Percentiles rank a stretch among this genome's conserved stretches.
Conservation (phyloP, 2,329 filamentous ascomycete species). For the Penicillium nordicum region DNA sequence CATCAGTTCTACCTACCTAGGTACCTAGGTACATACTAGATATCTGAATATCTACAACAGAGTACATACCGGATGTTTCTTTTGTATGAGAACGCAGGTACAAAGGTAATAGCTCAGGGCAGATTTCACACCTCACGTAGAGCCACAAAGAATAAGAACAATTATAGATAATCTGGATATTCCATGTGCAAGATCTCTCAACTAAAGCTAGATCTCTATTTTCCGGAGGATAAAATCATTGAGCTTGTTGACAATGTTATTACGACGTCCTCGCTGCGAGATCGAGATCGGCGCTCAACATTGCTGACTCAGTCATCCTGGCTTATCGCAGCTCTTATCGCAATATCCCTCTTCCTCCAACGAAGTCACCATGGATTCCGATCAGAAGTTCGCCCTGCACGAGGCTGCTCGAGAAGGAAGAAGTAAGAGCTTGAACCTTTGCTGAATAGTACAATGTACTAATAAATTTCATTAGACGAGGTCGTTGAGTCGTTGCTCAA, state of each 20-base stretch:
- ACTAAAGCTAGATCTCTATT: not conserved
- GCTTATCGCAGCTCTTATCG: slow-evolving; percentile 28
- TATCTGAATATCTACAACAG: too few species aligned
- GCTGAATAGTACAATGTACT: slow-evolving; percentile 16
- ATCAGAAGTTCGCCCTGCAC: slow-evolving; percentile 71
- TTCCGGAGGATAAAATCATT: not conserved
- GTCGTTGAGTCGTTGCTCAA: slow-evolving; percentile 72
- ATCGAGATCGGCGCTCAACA: not conserved
- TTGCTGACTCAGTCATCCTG: slow-evolving; percentile 12
- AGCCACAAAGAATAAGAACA: not conserved
- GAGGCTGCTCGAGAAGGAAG: slow-evolving; percentile 81
- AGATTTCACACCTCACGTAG: not conserved
- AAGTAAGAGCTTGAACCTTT: slow-evolving; percentile 53
- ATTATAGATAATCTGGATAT: not conserved
- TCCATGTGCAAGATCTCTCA: not conserved
- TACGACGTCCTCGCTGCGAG: too few species aligned
- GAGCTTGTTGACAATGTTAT: too few species aligned
- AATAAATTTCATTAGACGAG: slow-evolving; percentile 50
- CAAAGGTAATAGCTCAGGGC: not conserved
- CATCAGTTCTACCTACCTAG: too few species aligned
- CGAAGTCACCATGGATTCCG: slow-evolving; percentile 37
- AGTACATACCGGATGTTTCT: too few species aligned
- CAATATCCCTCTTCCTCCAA: slow-evolving; percentile 10
- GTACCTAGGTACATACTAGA: too few species aligned
- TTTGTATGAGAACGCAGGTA: not conserved